Evolutionary conservation across 2,329 filamentous ascomycete species (phyloP), one percentile per base, ranked within the genome.

Genomic region (Dactylellina drechsleri): DNA sequence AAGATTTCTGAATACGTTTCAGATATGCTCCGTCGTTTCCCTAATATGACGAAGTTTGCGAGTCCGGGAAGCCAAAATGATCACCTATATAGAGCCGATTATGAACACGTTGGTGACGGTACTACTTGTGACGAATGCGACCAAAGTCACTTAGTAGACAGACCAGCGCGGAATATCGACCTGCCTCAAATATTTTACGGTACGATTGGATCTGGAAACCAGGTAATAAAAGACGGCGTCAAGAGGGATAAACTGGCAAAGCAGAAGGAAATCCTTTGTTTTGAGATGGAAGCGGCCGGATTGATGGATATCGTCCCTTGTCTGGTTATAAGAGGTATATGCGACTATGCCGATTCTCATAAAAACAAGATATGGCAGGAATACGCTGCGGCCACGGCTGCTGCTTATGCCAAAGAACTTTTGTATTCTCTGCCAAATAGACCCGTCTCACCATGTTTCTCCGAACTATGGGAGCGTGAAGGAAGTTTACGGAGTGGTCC

Each of bases 231-330:
- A n/a, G 67, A 72, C 18, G 67, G 60, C 5, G 15, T 50, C 4
- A 73, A n/a, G 15, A 54, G 68, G n/a, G 68, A 73, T 31, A 26
- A 40, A 31, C 15, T 73, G 13, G 56, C 54, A 6, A 13, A 13
- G 5, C 26, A 58, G n/a, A 50, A 52, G 7, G 47, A 57, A 15
- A 57, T 66, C 8, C 10, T 73, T 0, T 73, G 68, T 31, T 72
- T 72, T 47, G 67, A 72, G 41, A 72, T 72, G 67, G 67, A 72
- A 10, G 67, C 67, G 4, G 68, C 66, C 13, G 66, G 66, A 7
- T 50, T 72, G 12, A 66, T 72, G 45, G 67, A 66, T 31, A 58
- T 54, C 16, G 23, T 66, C 10, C 36, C 68, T 36, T 60, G 68
- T 45, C 56, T 73, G 4, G 56, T 66, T 15, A 54, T 73, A 16